A percentile compares a stretch with the other conserved stretches of the same genome.
These are phyloP conservation scores for Pyrenophora graminea DNA, from an alignment of 2,329 filamentous ascomycete species.

Conservation along the genomic window DNA sequence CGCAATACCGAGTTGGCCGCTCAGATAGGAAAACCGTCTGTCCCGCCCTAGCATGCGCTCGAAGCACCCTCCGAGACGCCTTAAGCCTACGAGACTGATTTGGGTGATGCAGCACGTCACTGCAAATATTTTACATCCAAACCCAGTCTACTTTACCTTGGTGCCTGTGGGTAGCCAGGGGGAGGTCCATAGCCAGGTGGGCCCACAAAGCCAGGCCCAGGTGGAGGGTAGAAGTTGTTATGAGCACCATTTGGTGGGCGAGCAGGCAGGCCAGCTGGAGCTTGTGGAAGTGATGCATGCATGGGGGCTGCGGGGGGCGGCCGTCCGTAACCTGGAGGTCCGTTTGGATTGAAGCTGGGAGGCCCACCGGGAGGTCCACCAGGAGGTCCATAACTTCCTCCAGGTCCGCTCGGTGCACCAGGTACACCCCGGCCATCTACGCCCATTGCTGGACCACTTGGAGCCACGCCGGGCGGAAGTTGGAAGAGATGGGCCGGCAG, in stretches of 20 bases:
- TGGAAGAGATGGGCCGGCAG: conserved; percentile 74
- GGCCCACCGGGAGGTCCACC: conserved; percentile 48
- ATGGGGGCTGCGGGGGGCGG: conserved; percentile 32
- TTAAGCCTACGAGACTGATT: neutral
- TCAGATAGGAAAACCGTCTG: neutral
- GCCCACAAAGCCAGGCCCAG: conserved; percentile 27
- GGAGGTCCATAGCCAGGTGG: conserved; percentile 22
- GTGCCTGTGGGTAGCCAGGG: conserved; percentile 16
- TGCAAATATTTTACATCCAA: neutral
- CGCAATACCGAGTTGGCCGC: neutral
- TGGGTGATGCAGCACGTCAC: neutral
- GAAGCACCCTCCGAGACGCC: neutral
- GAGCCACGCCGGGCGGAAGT: conserved; percentile 35
- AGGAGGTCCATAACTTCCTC: conserved; percentile 44
- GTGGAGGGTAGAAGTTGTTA: conserved; percentile 34
- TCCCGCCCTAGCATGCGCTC: neutral
- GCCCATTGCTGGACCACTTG: conserved; percentile 43
- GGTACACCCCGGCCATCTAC: conserved; percentile 39
- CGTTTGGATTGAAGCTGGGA: conserved; percentile 36
- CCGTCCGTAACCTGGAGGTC: conserved; percentile 16
- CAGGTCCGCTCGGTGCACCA: conserved; percentile 48
- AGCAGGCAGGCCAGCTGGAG: conserved; percentile 65
- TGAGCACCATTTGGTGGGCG: conserved; percentile 72
- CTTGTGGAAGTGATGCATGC: conserved; percentile 60
- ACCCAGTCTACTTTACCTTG: conserved; percentile 9